Conservation (phyloP, 176 grass and related monocot species). For the Eragrostis curvula region DNA sequence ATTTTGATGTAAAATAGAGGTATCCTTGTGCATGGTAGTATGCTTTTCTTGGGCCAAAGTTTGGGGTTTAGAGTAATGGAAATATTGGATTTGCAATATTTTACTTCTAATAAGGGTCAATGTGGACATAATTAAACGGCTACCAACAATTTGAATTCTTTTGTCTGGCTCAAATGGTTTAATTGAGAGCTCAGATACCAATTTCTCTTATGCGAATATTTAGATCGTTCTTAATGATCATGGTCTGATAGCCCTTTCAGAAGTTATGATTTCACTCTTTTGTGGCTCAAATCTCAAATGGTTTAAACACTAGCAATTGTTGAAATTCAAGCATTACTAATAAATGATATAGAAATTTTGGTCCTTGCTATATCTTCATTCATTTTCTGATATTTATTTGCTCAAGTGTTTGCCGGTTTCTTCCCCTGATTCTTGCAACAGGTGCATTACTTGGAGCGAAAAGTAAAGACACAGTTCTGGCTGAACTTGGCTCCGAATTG, state of each 20-base stretch:
- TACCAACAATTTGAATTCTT: not conserved
- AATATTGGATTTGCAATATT: not conserved
- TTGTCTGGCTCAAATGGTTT: not conserved
- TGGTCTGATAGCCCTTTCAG: not conserved
- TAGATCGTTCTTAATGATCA: not conserved
- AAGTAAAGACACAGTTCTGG: slow-evolving; percentile 28
- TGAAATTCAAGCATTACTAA: slow-evolving; percentile 9
- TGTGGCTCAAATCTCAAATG: slow-evolving; percentile 16
- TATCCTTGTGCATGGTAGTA: not conserved
- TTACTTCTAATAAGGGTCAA: not conserved
- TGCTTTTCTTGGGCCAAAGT: slow-evolving; percentile 9
- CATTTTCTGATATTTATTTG: not conserved
- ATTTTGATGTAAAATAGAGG: slow-evolving; percentile 14
- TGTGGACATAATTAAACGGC: not conserved
- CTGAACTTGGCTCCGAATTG: slow-evolving; percentile 25
- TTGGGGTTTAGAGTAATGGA: not conserved
- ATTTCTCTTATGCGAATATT: not conserved
- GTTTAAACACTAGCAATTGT: not conserved
- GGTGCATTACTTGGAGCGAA: slow-evolving; percentile 44
- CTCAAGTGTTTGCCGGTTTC: not conserved
- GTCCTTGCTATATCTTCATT: not conserved
- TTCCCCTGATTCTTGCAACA: slow-evolving; percentile 48
- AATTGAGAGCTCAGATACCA: not conserved
- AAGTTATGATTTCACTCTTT: not conserved
- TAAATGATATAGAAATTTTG: slow-evolving; percentile 12